Conservation (phyloP, 2,329 filamentous ascomycete species). For the Clonostachys chloroleuca region DNA sequence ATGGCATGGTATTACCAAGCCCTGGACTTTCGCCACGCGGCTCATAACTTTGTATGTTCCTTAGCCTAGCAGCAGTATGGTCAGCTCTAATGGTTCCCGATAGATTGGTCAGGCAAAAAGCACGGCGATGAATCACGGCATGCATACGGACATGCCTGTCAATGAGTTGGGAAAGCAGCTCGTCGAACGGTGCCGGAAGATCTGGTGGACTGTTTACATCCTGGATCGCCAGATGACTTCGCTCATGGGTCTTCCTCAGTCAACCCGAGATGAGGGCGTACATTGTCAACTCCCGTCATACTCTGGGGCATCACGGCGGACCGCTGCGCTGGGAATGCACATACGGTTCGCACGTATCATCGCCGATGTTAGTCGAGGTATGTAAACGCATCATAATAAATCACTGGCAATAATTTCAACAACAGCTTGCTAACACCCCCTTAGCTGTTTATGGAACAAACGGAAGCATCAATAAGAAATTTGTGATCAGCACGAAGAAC, state of each 20-base stretch:
- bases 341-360: conserved; percentile 19
- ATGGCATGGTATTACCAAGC: conserved; percentile 48
- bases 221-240: conserved; percentile 49
- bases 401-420: too few species aligned
- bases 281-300: conserved; percentile 28
- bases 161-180: conserved; percentile 29
- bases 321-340: conserved; percentile 23
- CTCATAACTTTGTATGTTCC: conserved; percentile 35
- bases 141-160: conserved; percentile 46
- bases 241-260: conserved; percentile 44
- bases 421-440: not conserved
- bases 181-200: conserved; percentile 39
- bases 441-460: conserved; percentile 21
- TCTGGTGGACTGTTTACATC: conserved; percentile 52
- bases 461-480: conserved; percentile 20
- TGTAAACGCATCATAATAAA: too few species aligned
- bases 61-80: not conserved
- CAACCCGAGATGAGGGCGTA: conserved; percentile 44
- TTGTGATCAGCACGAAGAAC: conserved; percentile 20
- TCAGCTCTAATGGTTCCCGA: not conserved
- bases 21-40: conserved; percentile 38
- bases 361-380: conserved; percentile 12
- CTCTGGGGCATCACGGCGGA: conserved; percentile 14
- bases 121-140: conserved; percentile 40
- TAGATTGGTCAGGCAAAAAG: conserved; percentile 47